Conservation (phyloP, 2,329 filamentous ascomycete genomes). For the Davidsoniella neocaledoniae region DNA sequence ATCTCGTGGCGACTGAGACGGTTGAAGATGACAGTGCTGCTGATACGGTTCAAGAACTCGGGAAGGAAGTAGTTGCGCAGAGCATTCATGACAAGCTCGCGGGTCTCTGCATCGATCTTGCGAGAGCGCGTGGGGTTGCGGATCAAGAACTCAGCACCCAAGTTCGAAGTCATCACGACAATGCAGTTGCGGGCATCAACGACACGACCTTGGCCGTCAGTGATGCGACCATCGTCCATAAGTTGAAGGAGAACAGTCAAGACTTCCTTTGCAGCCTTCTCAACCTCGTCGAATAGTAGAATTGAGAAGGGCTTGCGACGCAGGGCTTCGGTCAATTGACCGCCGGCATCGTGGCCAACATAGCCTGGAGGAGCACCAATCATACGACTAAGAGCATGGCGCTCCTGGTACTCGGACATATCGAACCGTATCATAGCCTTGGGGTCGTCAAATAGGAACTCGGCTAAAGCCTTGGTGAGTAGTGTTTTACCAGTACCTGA, state of each 20-base stretch:
- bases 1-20: constrained; percentile 80
- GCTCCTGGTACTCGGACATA: constrained; percentile 99
- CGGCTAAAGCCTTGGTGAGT: constrained; percentile 87
- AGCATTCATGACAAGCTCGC: constrained; percentile 77
- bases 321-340: constrained; percentile 86
- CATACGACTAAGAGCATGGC: constrained; percentile 89
- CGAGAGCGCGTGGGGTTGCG: constrained; percentile 65
- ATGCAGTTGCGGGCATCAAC: constrained; percentile 97
- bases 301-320: constrained; percentile 95
- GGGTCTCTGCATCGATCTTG: constrained; percentile 68
- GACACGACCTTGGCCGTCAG: constrained; percentile 87
- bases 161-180: constrained; percentile 96
- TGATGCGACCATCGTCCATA: constrained; percentile 98
- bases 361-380: constrained; percentile 96
- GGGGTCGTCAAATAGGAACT: constrained; percentile 93
- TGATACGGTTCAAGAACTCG: constrained; percentile 97
- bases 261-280: constrained; percentile 96
- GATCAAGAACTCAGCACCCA: constrained; percentile 85
- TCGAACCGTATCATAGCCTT: constrained; percentile 98
- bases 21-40: constrained; percentile 94
- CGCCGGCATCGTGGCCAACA: constrained; percentile 88
- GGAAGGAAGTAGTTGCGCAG: constrained; percentile 93
- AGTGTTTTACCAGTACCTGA: constrained; percentile 97
- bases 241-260: constrained; percentile 95
- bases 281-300: constrained; percentile 90